Percentiles rank a stretch among this genome's conserved stretches.
Evolutionary conservation across 768 basidiomycete genomes (phyloP).

Genomic region (Chlorophyllum brunneum): DNA sequence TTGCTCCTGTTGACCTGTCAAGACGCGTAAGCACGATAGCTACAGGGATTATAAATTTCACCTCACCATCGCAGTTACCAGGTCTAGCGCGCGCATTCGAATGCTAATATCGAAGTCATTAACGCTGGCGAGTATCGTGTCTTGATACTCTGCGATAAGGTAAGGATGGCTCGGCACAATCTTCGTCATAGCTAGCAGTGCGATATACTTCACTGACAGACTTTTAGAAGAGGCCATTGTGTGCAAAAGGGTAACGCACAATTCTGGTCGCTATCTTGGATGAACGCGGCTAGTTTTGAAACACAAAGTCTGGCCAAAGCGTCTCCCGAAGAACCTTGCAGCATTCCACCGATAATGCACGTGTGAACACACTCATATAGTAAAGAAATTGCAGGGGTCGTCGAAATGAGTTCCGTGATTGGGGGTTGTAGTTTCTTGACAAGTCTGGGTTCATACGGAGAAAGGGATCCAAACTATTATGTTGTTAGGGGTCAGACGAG

Average conservation of each 20-base stretch:
- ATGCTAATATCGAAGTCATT: conserved; percentile 95
- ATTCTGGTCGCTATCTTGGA: conserved; percentile 94
- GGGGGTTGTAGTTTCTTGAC: conserved; percentile 93
- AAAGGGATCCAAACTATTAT: conserved; percentile 83
- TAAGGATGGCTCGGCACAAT: conserved; percentile 91
- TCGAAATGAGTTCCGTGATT: conserved; percentile 92
- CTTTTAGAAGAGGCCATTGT: conserved; percentile 2
- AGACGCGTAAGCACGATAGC: conserved; percentile 5
- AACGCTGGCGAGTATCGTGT: conserved; percentile 84
- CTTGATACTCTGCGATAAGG: conserved; percentile 87
- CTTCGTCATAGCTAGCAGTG: conserved; percentile 90
- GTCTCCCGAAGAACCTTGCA: conserved; percentile 73
- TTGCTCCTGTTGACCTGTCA: conserved; percentile 79
- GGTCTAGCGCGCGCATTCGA: conserved; percentile 91
- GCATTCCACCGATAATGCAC: conserved; percentile 96
- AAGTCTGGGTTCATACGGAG: conserved; percentile 88
- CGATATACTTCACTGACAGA: conserved; percentile 89
- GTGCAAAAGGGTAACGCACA: conserved; percentile 46
- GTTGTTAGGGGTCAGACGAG: background rate
- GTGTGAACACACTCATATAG: conserved; percentile 98
- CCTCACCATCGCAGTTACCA: conserved; percentile 88
- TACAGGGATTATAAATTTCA: background rate
- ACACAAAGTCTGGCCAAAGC: conserved; percentile 84
- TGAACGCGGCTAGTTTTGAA: conserved; percentile 88
- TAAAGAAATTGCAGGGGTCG: conserved; percentile 91